Evolutionary conservation across 129 eudicot genomes (phyloP).

Genomic region (Flaveria sonorensis): DNA sequence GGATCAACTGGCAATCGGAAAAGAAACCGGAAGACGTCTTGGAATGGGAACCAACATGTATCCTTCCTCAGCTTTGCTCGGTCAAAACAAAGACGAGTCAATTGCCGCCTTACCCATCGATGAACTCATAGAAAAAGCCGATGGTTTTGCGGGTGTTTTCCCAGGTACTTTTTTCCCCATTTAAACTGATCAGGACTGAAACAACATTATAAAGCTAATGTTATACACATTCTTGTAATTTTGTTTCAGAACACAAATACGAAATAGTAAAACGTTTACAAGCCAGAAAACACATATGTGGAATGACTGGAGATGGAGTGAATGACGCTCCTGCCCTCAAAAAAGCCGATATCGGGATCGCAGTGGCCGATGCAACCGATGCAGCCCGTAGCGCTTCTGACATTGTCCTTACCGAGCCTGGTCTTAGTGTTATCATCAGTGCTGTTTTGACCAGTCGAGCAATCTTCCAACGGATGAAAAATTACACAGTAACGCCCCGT

Average conservation of each 20-base stretch:
- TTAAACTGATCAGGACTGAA: not conserved
- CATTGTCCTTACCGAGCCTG: slow-evolving; percentile 77
- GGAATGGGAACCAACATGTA: slow-evolving; percentile 99
- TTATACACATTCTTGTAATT: not conserved
- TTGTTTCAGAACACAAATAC: slow-evolving; percentile 60
- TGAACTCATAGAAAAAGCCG: slow-evolving; percentile 96
- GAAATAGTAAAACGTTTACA: slow-evolving; percentile 72
- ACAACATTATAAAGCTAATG: not conserved
- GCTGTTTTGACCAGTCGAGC: slow-evolving; percentile 77
- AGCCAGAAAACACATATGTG: slow-evolving; percentile 73
- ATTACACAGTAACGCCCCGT: slow-evolving; percentile 50
- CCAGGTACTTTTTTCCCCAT: slow-evolving; percentile 58
- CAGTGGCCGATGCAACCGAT: slow-evolving; percentile 76
- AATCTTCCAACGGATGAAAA: slow-evolving; percentile 75
- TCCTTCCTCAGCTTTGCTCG: slow-evolving; percentile 96
- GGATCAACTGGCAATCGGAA: slow-evolving; percentile 96
- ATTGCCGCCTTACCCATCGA: slow-evolving; percentile 89
- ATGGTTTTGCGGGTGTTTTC: slow-evolving; percentile 98
- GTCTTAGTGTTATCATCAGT: slow-evolving; percentile 72
- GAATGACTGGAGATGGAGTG: slow-evolving; percentile 82
- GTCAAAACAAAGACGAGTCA: slow-evolving; percentile 94
- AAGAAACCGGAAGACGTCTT: slow-evolving; percentile 95
- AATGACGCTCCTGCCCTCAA: slow-evolving; percentile 75
- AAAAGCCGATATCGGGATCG: slow-evolving; percentile 76
- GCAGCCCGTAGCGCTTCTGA: slow-evolving; percentile 85